Evolutionary conservation across 768 basidiomycete genomes (phyloP), one percentile per base, ranked within the genome.

Genomic region (Rhizopogon vinicolor): DNA sequence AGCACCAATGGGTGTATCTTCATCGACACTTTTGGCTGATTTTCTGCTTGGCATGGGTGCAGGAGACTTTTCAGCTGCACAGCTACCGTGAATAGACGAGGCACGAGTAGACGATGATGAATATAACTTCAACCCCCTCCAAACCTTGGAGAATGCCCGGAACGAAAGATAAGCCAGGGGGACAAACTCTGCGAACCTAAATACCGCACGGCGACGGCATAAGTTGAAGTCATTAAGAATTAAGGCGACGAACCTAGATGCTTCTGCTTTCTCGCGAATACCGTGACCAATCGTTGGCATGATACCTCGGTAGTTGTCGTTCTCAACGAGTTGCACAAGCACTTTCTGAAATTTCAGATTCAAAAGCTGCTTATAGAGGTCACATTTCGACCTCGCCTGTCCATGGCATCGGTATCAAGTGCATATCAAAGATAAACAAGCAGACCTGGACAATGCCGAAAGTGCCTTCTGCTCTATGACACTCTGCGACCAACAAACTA

Each of bases 331-430:
- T 55, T 82, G 82, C 18, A 93, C 68, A 2, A 83, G 74, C 7
- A 83, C 80, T 52, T 81, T 74, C 37, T 82, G 76, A 62, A 98
- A 90, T 59, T 76, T 86, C 61, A 96, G 72, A 57, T 83, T 79
- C 54, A 92, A 72, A 8, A 86, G 70, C 61, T 92, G 87, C 68
- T 93, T 96, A 73, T 95, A 91, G 18, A 86, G 68, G 68, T 98
- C 96, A 60, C 81, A 78, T 53, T 78, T 83, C 2, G 93, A 97
- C 54, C 85, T 82, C 10, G 95, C 83, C 91, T 95, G 55, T 29
- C 28, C 52, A 52, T 3, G 8, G 53, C 18, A 53, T 62, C 7
- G 60, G 58, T 51, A 12, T 59, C 29, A 33, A 35, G 43, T 58
- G 44, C 43, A 18, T 8, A 39, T 35, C 16, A 25, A 44, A 41